Conservation (phyloP, 1,139 yeast genomes). For the Candida glucosophila region DNA sequence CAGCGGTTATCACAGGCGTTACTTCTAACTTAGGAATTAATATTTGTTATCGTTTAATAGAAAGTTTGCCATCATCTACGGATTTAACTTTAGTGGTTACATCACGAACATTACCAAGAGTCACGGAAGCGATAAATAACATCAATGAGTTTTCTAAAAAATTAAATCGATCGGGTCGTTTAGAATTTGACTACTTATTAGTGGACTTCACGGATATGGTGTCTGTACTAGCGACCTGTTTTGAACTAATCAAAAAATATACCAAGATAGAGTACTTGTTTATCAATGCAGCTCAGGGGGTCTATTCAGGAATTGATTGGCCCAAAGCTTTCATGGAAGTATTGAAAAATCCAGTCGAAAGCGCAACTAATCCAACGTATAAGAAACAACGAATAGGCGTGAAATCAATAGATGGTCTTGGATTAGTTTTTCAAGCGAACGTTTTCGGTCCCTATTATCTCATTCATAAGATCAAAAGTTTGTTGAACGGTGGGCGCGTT, state of each 20-base stretch:
- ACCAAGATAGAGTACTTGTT: slow-evolving; percentile 65
- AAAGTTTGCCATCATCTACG: slow-evolving; percentile 40
- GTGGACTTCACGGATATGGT: slow-evolving; percentile 91
- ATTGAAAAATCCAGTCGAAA: slow-evolving; percentile 55
- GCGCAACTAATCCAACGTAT: slow-evolving; percentile 79
- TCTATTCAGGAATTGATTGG: slow-evolving; percentile 84
- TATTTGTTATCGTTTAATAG: slow-evolving; percentile 71
- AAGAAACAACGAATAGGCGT: slow-evolving; percentile 75
- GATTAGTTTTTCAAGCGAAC: slow-evolving; percentile 87
- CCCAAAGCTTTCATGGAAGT: slow-evolving; percentile 62
- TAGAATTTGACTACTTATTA: slow-evolving; percentile 79
- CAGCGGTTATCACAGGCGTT: slow-evolving; percentile 39
- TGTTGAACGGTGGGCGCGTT: slow-evolving; percentile 53
- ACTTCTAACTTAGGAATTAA: slow-evolving; percentile 76
- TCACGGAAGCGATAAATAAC: slow-evolving; percentile 59
- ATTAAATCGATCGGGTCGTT: slow-evolving; percentile 36
- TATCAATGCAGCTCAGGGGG: slow-evolving; percentile 86
- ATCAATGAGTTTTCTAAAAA: slow-evolving; percentile 46
- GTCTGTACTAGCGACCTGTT: slow-evolving; percentile 65
- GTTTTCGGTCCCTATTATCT: slow-evolving; percentile 92
- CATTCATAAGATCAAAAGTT: slow-evolving; percentile 48
- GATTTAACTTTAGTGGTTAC: slow-evolving; percentile 77
- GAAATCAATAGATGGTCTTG: slow-evolving; percentile 64
- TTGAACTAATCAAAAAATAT: slow-evolving; percentile 60
- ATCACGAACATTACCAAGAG: slow-evolving; percentile 80